A percentile compares a stretch with the other conserved stretches of the same genome.
Evolutionary conservation across 306 rosid species (phyloP).

Genomic region (Sophora flavescens): DNA sequence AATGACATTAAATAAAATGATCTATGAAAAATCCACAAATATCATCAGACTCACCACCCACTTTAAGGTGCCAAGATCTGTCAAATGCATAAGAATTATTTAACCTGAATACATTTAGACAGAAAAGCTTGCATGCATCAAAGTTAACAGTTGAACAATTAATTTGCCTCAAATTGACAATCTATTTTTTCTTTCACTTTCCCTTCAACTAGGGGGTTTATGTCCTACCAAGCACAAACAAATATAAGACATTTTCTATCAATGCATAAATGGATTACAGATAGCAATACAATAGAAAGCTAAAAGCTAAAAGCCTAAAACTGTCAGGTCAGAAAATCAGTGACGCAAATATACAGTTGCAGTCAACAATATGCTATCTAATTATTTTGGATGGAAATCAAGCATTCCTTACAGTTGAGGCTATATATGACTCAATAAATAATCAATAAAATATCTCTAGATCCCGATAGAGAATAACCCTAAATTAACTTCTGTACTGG

Average conservation of each 20-base stretch:
- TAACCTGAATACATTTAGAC: conserved; percentile 18
- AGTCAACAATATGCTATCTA: no score
- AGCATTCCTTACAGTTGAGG: conserved; percentile 16
- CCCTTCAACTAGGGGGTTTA: conserved; percentile 13
- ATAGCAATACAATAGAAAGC: conserved; percentile 16
- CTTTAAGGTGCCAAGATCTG: conserved; percentile 34
- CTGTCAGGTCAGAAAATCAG: not conserved
- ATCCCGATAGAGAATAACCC: conserved; percentile 7
- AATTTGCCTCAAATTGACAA: conserved; percentile 9
- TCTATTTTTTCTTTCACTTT: conserved; percentile 11
- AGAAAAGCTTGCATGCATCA: conserved; percentile 1
- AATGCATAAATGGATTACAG: conserved; percentile 22
- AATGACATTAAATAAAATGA: conserved; percentile 29
- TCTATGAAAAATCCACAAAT: conserved; percentile 14
- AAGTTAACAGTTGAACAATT: conserved; percentile 21
- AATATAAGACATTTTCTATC: conserved; percentile 25
- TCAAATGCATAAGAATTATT: conserved; percentile 20
- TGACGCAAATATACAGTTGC: not conserved
- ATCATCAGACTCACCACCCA: not conserved
- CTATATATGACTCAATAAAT: not conserved
- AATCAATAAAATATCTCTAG: not conserved
- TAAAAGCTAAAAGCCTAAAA: not conserved
- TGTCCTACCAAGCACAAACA: not conserved
- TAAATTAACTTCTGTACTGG: not conserved
- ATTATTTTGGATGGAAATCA: conserved; percentile 3